phyloP scores from a whole-genome alignment of 1,284 basidiomycete species.

The Vanrija sp. region DNA sequence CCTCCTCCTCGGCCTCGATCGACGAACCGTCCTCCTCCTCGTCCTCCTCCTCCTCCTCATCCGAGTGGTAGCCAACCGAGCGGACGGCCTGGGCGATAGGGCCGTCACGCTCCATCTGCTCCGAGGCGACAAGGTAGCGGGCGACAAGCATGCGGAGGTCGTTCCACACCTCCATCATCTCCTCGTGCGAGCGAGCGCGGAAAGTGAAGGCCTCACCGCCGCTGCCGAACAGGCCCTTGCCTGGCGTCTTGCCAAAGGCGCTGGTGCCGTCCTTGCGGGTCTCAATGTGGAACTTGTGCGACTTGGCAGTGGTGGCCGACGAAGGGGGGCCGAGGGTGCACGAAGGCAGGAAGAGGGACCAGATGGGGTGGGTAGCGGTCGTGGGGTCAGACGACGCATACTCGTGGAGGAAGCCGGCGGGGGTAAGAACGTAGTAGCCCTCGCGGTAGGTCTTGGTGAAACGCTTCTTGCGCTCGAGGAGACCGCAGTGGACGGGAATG shows the following conservation, averaged over 20 bases:
- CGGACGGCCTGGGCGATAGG: conserved; percentile 91
- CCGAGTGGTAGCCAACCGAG: conserved; percentile 62
- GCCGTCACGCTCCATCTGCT: conserved; percentile 88
- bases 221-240: conserved; percentile 54
- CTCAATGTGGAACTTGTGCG: conserved; percentile 98
- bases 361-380: conserved; percentile 64
- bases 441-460: conserved; percentile 89
- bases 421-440: conserved; percentile 87
- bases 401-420: conserved; percentile 93
- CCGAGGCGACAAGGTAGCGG: conserved; percentile 89
- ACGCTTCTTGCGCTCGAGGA: conserved; percentile 94
- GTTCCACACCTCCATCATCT: conserved; percentile 99
- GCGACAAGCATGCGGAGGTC: conserved; percentile 95
- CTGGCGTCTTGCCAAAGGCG: conserved; percentile 58
- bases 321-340: conserved; percentile 97
- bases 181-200: conserved; percentile 82
- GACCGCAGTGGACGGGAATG: conserved; percentile 80
- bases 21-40: conserved; percentile 66
- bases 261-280: conserved; percentile 67
- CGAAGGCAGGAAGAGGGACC: conserved; percentile 87
- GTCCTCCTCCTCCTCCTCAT: conserved; percentile 68
- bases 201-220: conserved; percentile 77
- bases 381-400: conserved; percentile 76
- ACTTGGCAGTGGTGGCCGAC: conserved; percentile 60
- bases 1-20: conserved; percentile 69